Evolutionary conservation across 2,329 filamentous ascomycete genomes (phyloP), one percentile per base, ranked within the genome.

Genomic region (Botrytis cinerea): DNA sequence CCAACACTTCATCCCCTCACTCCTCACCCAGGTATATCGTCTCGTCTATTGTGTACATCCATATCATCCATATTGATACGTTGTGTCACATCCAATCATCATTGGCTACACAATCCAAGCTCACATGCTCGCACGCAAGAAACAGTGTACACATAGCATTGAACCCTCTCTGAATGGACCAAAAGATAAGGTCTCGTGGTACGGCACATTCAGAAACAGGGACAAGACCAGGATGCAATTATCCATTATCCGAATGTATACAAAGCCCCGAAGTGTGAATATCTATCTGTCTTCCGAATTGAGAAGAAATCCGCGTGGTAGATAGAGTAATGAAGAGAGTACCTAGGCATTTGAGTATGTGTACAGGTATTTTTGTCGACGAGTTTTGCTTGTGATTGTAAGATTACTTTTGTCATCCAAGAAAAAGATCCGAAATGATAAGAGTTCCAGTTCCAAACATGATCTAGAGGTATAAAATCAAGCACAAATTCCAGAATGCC

Each of bases 321-420:
- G 38, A 22, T 60, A 32, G 48, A 43, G 51, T 18, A 8, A 14
- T 35, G 12, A n/a, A 16, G 28, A 25, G 18, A 16, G 22, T 70
- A 45, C 68, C 59, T 63, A 66, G 60, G 45, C n/a, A 70, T 60
- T 12, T 18, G 48, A 54, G n/a, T 57, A 28, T 57, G 35, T 38
- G 18, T 54, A 40, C 35, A 59, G 18, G 48, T 69, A 22, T 63
- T 20, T n/a, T 20, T 20, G n/a, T 62, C 43, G 22, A n/a, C 10
- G 7, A 4, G 1, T 64, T 60, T 71, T 45, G 70, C 70, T 71
- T 71, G 59, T 71, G 70, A 71, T 51, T 60, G n/a, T 45, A 57
- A 54, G n/a, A 54, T 54, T 28, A 63, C 16, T 28, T 35, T 43
- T 63, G 61, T 18, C 40, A 20, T 25, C 16, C n/a, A 32, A 25